A percentile compares a stretch with the other conserved stretches of the same genome.
Evolutionary conservation across 1,139 yeast species (phyloP).

Genomic region (Yamadazyma buinensis): DNA sequence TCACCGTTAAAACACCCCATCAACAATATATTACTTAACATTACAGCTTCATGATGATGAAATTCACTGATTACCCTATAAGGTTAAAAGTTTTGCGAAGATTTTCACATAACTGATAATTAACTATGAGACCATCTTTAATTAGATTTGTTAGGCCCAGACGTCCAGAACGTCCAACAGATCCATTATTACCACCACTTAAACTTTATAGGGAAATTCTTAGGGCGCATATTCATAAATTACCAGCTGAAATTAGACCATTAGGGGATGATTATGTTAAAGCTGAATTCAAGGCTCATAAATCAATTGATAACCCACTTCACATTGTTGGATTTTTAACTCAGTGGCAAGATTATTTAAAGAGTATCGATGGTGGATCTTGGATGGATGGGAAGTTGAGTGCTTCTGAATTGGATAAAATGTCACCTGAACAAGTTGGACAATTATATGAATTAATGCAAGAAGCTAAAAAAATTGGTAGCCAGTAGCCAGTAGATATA

Average conservation of each 20-base stretch:
- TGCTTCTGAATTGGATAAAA: slow-evolving; percentile 63
- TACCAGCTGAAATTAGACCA: slow-evolving; percentile 67
- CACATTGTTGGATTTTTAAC: slow-evolving; percentile 91
- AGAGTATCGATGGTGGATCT: slow-evolving; percentile 64
- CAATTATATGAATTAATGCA: slow-evolving; percentile 56
- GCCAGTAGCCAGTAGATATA: too few species aligned
- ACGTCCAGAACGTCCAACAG: slow-evolving; percentile 50
- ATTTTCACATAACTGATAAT: too few species aligned
- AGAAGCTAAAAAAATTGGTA: slow-evolving; percentile 36
- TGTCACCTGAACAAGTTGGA: slow-evolving; percentile 91
- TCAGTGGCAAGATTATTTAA: slow-evolving; percentile 90
- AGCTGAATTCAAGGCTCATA: slow-evolving; percentile 87
- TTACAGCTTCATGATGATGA: slow-evolving; percentile 13
- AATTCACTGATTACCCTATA: slow-evolving; percentile 11
- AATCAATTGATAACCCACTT: slow-evolving; percentile 76
- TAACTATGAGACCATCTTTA: slow-evolving; percentile 54
- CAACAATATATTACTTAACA: too few species aligned
- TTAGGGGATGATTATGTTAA: slow-evolving; percentile 90
- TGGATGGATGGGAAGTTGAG: slow-evolving; percentile 76
- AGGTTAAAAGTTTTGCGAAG: slow-evolving; percentile 1
- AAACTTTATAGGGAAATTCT: slow-evolving; percentile 71
- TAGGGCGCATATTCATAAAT: slow-evolving; percentile 64
- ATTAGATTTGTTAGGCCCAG: slow-evolving; percentile 50
- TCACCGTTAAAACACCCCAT: too few species aligned
- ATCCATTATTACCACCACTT: slow-evolving; percentile 78